phyloP scores from a whole-genome alignment of 768 basidiomycete species.

The Sporobolomyces phaffii region DNA sequence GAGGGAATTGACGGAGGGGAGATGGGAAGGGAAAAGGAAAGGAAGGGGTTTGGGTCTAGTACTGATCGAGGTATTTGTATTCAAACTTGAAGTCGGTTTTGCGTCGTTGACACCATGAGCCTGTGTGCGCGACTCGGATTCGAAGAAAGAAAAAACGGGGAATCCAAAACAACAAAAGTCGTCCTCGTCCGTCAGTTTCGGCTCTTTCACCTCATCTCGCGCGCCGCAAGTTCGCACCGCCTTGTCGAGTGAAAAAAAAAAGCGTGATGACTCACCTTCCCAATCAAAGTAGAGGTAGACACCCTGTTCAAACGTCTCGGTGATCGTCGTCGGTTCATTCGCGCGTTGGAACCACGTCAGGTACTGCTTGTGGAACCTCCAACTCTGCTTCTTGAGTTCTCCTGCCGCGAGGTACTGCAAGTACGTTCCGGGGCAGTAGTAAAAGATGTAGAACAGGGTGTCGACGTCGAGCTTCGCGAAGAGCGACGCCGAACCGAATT shows the following conservation, averaged over 20 bases:
- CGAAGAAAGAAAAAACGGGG: too few relatives aligned
- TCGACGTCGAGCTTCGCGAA: conserved; percentile 92
- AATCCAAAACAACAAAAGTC: too few relatives aligned
- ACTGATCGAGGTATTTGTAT: conserved; percentile 28
- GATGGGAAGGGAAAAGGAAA: neutral
- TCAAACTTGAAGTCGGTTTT: conserved; percentile 87
- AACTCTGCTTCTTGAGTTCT: conserved; percentile 93
- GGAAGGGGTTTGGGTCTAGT: neutral
- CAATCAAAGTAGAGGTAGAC: conserved; percentile 94
- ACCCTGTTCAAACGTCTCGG: conserved; percentile 98
- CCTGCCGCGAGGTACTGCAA: conserved; percentile 97
- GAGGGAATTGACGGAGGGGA: too few relatives aligned
- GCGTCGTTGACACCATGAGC: conserved; percentile 92
- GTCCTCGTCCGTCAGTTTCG: too few relatives aligned
- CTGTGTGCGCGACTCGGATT: conserved; percentile 47
- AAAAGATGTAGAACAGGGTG: conserved; percentile 97
- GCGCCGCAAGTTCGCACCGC: too few relatives aligned
- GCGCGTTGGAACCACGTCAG: conserved; percentile 98
- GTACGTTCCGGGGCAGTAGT: conserved; percentile 94
- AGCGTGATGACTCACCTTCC: conserved; percentile 53
- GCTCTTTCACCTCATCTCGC: too few relatives aligned
- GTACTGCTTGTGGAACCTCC: conserved; percentile 99
- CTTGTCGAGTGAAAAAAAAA: too few relatives aligned
- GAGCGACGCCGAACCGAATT: conserved; percentile 72
- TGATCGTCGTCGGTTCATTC: conserved; percentile 95